Conservation (phyloP, 345 rosid genomes). For the Hibiscus trionum region DNA sequence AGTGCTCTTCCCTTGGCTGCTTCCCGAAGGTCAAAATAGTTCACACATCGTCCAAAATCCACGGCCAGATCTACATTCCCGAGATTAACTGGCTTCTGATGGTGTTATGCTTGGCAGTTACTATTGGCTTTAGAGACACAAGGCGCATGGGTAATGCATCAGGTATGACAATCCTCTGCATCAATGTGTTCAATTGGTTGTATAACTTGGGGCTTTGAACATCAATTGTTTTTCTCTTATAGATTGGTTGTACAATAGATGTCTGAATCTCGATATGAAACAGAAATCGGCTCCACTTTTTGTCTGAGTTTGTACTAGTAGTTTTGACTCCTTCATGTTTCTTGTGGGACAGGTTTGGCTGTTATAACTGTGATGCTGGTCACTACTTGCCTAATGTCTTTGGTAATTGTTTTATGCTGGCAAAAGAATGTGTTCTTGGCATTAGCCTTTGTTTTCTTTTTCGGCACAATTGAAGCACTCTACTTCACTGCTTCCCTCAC, state of each 20-base stretch:
- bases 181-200: neutral
- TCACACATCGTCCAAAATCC: conserved; percentile 93
- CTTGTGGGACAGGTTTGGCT: conserved; percentile 71
- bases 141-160: conserved; percentile 84
- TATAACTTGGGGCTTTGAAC: neutral
- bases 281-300: neutral
- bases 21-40: conserved; percentile 88
- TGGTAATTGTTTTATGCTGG: conserved; percentile 93
- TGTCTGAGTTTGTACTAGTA: neutral
- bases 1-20: conserved; percentile 87
- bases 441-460: conserved; percentile 57
- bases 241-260: neutral
- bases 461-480: conserved; percentile 83
- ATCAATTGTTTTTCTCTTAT: neutral
- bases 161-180: conserved; percentile 31
- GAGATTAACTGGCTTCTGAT: conserved; percentile 97
- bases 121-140: conserved; percentile 87
- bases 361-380: conserved; percentile 98
- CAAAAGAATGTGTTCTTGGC: conserved; percentile 66
- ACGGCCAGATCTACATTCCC: conserved; percentile 93
- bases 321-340: conserved; percentile 16
- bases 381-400: conserved; percentile 92
- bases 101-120: conserved; percentile 92
- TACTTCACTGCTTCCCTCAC: conserved; percentile 90
- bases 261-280: neutral